Evolutionary conservation across 495 filamentous ascomycete genomes (phyloP), one percentile per base, ranked within the genome.

Genomic region (Podospora pseudoanserina): DNA sequence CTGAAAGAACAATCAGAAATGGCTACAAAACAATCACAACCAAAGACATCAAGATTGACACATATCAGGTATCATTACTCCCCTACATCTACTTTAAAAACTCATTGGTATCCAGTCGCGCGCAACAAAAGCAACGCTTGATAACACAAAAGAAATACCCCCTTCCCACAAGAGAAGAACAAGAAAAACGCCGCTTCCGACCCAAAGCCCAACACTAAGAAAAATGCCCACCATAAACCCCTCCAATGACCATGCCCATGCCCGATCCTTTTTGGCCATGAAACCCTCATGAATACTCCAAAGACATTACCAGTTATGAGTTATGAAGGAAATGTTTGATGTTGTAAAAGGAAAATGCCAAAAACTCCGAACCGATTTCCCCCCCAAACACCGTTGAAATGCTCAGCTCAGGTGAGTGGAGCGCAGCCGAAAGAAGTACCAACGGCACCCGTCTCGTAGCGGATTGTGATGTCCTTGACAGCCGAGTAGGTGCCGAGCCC

Each of bases 401-500:
- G 5, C 9, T 49, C 13, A 11, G 39, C 15, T 13, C 71, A 76
- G 53, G 67, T 59, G 34, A 77, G 62, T 13, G 77, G 74, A 34
- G 76, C 75, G 55, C 84, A 86, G 15, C 80, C 82, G 71, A 85
- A 86, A 16, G 84, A 82, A 23, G 82, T 78, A 13, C 79, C 76
- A 32, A 86, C 82, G 20, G 64, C 67, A 26, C 83, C 83, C 0
- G 67, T 57, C 4, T 68, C 71, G 64, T 86, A 86, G 62, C 73
- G 78, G 26, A 84, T 84, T 65, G 86, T 81, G 69, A 89, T 86
- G 62, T 84, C 82, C 65, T 83, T 76, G 53, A 88, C 77, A 65
- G 79, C 83, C 4, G 87, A 81, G 64, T 89, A 89, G 1, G 86
- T 87, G 15, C 87, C 87, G 11, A 83, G 80, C 7, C 82, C 86